phyloP scores from a whole-genome alignment of 2,329 filamentous ascomycete species.

The Mollisia scopiformis region DNA sequence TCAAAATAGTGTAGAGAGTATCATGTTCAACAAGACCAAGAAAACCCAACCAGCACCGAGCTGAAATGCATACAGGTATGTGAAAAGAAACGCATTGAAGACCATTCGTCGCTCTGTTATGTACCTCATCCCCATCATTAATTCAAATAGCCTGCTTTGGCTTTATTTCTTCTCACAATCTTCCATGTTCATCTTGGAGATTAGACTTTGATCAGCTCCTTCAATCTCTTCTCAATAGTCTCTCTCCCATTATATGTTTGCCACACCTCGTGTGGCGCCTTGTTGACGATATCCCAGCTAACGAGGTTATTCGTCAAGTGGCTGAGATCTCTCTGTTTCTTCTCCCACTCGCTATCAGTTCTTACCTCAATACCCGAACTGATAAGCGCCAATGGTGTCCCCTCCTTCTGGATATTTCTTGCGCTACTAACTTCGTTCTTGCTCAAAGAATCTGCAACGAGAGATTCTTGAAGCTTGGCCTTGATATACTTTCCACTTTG shows the following conservation, averaged over 20 bases:
- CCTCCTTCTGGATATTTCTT: constrained; percentile 74
- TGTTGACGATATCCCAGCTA: constrained; percentile 84
- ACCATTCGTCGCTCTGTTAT: not conserved
- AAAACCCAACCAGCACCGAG: not conserved
- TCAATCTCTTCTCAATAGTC: constrained; percentile 78
- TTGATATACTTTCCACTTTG: constrained; percentile 86
- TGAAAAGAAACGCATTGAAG: not conserved
- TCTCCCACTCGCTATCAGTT: constrained; percentile 72
- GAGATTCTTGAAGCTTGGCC: constrained; percentile 87
- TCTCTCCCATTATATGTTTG: constrained; percentile 70
- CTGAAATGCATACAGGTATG: not conserved
- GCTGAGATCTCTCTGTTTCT: constrained; percentile 83
- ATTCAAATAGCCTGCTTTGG: not conserved
- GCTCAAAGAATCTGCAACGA: constrained; percentile 84
- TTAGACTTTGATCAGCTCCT: constrained; percentile 59
- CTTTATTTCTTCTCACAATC: not conserved
- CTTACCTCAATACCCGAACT: constrained; percentile 77
- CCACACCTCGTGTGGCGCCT: constrained; percentile 89
- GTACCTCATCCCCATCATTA: not conserved
- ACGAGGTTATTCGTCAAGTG: constrained; percentile 78
- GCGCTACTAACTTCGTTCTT: constrained; percentile 81
- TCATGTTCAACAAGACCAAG: not conserved
- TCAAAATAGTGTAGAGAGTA: not conserved
- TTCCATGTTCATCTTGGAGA: not conserved
- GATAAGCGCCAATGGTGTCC: constrained; percentile 78